Conservation (phyloP, 768 basidiomycete genomes). For the Symmetrospora coprosmae region DNA sequence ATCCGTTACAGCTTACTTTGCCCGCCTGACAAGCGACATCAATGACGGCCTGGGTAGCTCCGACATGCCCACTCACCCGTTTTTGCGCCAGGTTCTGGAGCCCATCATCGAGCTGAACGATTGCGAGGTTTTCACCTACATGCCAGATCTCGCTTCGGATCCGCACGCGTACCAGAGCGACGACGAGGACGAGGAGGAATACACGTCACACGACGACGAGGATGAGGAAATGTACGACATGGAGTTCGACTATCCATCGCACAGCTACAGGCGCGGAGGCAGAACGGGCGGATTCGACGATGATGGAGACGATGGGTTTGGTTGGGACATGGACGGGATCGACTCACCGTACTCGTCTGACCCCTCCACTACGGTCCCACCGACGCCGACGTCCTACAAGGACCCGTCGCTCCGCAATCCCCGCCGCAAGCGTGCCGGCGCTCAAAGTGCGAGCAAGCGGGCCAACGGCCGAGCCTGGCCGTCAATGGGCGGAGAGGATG, state of each 20-base stretch:
- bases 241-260: too few relatives aligned
- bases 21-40: too few relatives aligned
- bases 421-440: too few relatives aligned
- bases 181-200: constrained; percentile 39
- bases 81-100: constrained; percentile 72
- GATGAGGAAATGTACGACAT: constrained; percentile 43
- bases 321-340: neutral
- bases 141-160: constrained; percentile 82
- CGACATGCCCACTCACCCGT: constrained; percentile 56
- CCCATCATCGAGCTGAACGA: constrained; percentile 77
- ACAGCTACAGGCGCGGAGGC: neutral
- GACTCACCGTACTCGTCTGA: neutral
- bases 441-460: too few relatives aligned
- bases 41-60: neutral
- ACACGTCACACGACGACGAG: constrained; percentile 44
- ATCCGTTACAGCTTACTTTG: too few relatives aligned
- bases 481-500: neutral
- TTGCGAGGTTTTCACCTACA: constrained; percentile 89
- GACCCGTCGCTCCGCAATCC: too few relatives aligned
- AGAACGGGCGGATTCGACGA: neutral
- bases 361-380: too few relatives aligned
- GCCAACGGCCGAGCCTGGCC: neutral
- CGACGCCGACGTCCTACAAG: too few relatives aligned
- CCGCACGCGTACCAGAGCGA: constrained; percentile 55
- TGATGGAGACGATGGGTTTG: neutral